Evolutionary conservation across 2,329 filamentous ascomycete genomes (phyloP).

Genomic region (Diaporthe sp.): DNA sequence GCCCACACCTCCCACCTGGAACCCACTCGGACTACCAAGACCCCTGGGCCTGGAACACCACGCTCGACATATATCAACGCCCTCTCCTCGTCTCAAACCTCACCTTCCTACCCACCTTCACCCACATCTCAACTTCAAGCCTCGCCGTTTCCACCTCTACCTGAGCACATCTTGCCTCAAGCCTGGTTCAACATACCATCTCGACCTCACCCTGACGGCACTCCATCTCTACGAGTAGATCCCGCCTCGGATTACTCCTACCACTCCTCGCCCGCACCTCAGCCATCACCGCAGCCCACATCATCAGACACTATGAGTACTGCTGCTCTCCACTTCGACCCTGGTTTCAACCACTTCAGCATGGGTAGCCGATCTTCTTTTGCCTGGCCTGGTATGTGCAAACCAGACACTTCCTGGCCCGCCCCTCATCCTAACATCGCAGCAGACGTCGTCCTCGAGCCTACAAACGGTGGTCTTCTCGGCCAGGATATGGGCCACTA

Average conservation of each 20-base stretch:
- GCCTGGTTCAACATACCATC: constrained; percentile 50
- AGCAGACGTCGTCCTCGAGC: constrained; percentile 49
- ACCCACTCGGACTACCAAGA: constrained; percentile 45
- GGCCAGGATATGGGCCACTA: constrained; percentile 63
- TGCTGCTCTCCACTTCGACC: constrained; percentile 65
- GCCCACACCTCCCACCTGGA: constrained; percentile 43
- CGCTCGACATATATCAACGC: constrained; percentile 49
- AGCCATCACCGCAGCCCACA: constrained; percentile 39
- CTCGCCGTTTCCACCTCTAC: constrained; percentile 49
- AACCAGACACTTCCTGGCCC: constrained; percentile 1
- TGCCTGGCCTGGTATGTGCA: constrained; percentile 62
- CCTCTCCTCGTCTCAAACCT: constrained; percentile 46
- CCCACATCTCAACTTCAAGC: constrained; percentile 45
- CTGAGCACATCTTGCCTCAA: constrained; percentile 48
- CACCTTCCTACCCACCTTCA: constrained; percentile 45
- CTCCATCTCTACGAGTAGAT: constrained; percentile 52
- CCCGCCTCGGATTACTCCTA: constrained; percentile 49
- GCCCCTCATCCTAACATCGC: constrained; percentile 29
- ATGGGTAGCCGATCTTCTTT: constrained; percentile 67
- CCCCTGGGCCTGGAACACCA: constrained; percentile 44
- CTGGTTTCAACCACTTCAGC: constrained; percentile 62
- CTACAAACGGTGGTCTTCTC: constrained; percentile 53
- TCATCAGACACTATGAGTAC: constrained; percentile 54
- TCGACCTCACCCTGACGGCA: constrained; percentile 42
- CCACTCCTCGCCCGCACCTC: constrained; percentile 30